Conservation (phyloP, 2,329 filamentous ascomycete genomes). For the Coccinonectria pachysandricola region DNA sequence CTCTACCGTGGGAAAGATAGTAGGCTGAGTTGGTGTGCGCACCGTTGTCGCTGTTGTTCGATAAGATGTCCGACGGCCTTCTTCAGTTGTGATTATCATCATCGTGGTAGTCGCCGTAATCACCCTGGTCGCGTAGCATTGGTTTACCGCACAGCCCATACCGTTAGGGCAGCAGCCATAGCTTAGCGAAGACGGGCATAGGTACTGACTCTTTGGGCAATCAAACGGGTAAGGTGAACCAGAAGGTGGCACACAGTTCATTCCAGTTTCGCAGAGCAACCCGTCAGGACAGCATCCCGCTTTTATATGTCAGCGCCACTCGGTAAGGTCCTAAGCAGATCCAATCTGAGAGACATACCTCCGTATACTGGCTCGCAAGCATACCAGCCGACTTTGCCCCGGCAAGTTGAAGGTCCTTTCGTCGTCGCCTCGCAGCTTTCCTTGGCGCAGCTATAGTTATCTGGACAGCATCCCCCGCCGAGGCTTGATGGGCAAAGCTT, state of each 20-base stretch:
- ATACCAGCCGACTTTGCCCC: conserved; percentile 27
- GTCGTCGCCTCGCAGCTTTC: conserved; percentile 38
- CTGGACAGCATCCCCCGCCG: conserved; percentile 38
- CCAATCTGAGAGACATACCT: conserved; percentile 16
- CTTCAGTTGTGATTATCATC: conserved; percentile 35
- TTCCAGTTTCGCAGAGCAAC: conserved; percentile 29
- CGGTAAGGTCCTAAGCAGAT: not conserved
- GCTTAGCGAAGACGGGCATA: conserved; percentile 39
- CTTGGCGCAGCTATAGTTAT: conserved; percentile 36
- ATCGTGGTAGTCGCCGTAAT: conserved; percentile 34
- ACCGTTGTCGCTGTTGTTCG: conserved; percentile 30
- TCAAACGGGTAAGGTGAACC: conserved; percentile 29
- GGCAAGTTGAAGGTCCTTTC: conserved; percentile 30
- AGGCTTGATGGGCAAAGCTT: conserved; percentile 28
- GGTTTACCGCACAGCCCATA: conserved; percentile 35
- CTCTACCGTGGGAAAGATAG: conserved; percentile 17
- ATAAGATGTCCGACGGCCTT: conserved; percentile 28
- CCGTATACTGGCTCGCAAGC: conserved; percentile 29
- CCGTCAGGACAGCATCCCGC: conserved; percentile 35
- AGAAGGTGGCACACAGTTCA: conserved; percentile 33
- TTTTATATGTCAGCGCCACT: not conserved
- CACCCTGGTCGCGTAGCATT: conserved; percentile 39
- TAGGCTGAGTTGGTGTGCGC: conserved; percentile 28
- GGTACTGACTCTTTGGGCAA: conserved; percentile 35
- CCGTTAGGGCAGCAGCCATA: conserved; percentile 43